Evolutionary conservation across 2,329 filamentous ascomycete genomes (phyloP), one percentile per base, ranked within the genome.

Genomic region (Alternaria sp.): DNA sequence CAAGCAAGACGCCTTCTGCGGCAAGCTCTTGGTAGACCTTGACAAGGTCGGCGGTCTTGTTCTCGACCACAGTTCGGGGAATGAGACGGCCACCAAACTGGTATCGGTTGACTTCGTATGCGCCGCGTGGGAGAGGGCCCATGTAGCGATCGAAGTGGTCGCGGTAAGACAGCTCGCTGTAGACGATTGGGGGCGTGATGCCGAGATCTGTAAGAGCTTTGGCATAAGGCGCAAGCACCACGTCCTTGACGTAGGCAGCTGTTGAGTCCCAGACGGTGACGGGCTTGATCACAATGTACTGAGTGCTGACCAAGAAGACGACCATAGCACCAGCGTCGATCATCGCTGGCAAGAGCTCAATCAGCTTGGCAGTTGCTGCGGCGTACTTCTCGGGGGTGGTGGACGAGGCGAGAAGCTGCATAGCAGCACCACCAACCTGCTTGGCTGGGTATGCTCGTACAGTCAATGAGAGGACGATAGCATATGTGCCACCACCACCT

Each of bases 401-500:
- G 23, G 65, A 67, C 10, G 67, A 63, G 10, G 69, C 71, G 8
- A 66, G 51, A 5, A 77, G 55, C 45, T 69, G 60, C 51, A 73
- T 68, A 15, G 62, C 65, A 43, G 71, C 73, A 21, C 73, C 76
- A 19, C 70, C 68, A 8, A 74, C 65, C 4, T 50, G 54, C 19
- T 56, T 59, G 30, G 74, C 65, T 10, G 63, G 49, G 57, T 75
- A 69, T n/a, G 70, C 73, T 57, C 71, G 72, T 6, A 76, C 67
- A 3, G 76, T 79, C 30, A 77, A 44, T 1, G 74, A 74, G 15
- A 74, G 52, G 10, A 76, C 74, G 15, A 79, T 68, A 11, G 68
- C 78, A 55, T 72, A 80, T 0, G 73, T 76, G 15, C 75, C 72
- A 15, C 74, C 75, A 4, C 72, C 73, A 2, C 77, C 76, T 26